Evolutionary conservation across 2,329 filamentous ascomycete genomes (phyloP).

Genomic region (Capronia coronata): DNA sequence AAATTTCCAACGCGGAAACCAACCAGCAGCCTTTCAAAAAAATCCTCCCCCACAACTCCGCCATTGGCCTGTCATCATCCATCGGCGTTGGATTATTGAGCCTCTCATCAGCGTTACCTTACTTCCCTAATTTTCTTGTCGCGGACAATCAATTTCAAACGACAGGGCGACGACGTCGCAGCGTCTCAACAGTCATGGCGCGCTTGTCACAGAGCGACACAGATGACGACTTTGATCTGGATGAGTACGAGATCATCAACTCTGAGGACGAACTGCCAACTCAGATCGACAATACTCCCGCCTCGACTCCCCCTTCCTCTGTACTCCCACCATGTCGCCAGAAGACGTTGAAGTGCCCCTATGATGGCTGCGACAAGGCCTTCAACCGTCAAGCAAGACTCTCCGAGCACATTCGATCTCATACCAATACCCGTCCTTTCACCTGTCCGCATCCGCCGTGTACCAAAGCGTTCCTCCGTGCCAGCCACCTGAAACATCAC

Average conservation of each 20-base stretch:
- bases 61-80: conserved; percentile 6
- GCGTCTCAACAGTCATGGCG: conserved; percentile 16
- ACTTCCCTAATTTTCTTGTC: conserved; percentile 7
- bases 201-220: conserved; percentile 20
- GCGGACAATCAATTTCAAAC: conserved; percentile 3
- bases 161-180: conserved; percentile 4
- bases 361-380: conserved; percentile 66
- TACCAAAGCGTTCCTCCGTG: conserved; percentile 75
- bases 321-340: conserved; percentile 53
- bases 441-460: conserved; percentile 64
- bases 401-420: conserved; percentile 71
- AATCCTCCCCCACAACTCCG: conserved; percentile 1
- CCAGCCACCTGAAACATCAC: conserved; percentile 81
- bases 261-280: conserved; percentile 2
- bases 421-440: conserved; percentile 78
- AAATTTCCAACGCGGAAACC: background rate
- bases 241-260: conserved; percentile 16
- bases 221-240: conserved; percentile 24
- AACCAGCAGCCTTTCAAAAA: background rate
- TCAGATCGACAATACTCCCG: conserved; percentile 23
- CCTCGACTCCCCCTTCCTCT: conserved; percentile 27
- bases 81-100: too few species aligned
- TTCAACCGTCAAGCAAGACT: conserved; percentile 84
- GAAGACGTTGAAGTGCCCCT: conserved; percentile 72
- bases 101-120: background rate